These are phyloP conservation scores for Pestalotiopsis sp. DNA, from an alignment of 2,329 filamentous ascomycete species.

Conservation along the genomic window DNA sequence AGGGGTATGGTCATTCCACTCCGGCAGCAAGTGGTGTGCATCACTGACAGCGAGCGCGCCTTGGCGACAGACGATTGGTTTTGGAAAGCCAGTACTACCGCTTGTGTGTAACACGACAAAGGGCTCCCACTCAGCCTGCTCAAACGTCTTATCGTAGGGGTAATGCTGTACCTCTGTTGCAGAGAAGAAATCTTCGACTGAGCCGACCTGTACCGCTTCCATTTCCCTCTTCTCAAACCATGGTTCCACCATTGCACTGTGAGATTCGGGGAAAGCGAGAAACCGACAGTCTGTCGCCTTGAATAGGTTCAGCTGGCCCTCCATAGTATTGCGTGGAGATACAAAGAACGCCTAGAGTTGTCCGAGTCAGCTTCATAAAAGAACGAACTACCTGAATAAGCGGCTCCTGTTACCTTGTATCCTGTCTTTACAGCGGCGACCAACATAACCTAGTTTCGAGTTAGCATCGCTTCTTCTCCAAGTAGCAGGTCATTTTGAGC, in stretches of 20 bases:
- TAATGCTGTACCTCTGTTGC: conserved; percentile 27
- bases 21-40: conserved; percentile 23
- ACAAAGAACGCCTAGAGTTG: conserved; percentile 36
- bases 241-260: conserved; percentile 28
- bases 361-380: background rate
- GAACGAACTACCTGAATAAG: background rate
- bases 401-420: conserved; percentile 29
- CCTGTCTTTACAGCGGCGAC: conserved; percentile 28
- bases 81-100: conserved; percentile 42
- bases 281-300: conserved; percentile 36
- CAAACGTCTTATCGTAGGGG: conserved; percentile 37
- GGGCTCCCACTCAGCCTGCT: conserved; percentile 37
- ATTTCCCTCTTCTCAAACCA: conserved; percentile 35
- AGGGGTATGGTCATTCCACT: conserved; percentile 22
- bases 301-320: conserved; percentile 40
- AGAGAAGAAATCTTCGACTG: conserved; percentile 30
- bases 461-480: background rate
- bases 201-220: conserved; percentile 30
- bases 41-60: conserved; percentile 39
- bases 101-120: conserved; percentile 41
- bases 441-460: conserved; percentile 11
- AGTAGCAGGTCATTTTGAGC: background rate
- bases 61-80: conserved; percentile 37
- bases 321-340: conserved; percentile 40
- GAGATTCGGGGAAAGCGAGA: conserved; percentile 30